phyloP scores from a whole-genome alignment of 2,329 filamentous ascomycete genomes.

The Colletotrichum navitas region DNA sequence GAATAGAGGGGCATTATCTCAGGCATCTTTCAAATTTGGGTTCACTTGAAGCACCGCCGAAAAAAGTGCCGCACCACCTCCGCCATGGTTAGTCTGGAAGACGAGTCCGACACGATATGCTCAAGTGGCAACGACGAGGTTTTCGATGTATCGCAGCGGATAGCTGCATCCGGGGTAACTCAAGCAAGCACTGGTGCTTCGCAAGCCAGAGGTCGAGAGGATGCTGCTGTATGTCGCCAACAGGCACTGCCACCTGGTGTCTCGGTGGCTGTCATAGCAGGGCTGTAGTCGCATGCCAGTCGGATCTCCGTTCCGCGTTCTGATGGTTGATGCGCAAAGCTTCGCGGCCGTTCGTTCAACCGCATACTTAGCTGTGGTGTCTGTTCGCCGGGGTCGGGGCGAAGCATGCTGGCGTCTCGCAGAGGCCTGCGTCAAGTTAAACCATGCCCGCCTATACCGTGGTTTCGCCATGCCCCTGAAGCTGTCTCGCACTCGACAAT shows the following conservation, averaged over 20 bases:
- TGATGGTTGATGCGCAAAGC: too few species aligned
- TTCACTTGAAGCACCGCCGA: constrained; percentile 30
- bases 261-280: too few species aligned
- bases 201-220: background rate
- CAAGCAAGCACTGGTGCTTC: constrained; percentile 8
- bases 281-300: background rate
- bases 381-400: background rate
- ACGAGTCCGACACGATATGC: constrained; percentile 2
- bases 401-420: background rate
- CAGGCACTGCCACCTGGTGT: background rate
- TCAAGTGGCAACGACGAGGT: background rate
- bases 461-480: background rate
- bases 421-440: too few species aligned
- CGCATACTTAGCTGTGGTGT: background rate
- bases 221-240: background rate
- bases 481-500: background rate
- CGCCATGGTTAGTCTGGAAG: background rate
- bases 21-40: constrained; percentile 4
- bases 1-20: background rate
- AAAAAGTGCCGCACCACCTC: constrained; percentile 35
- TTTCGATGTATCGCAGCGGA: constrained; percentile 23
- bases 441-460: background rate
- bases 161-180: constrained; percentile 13
- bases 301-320: background rate
- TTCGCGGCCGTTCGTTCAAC: too few species aligned